A percentile compares a stretch with the other conserved stretches of the same genome.
Conservation (phyloP, 495 filamentous ascomycete genomes). For the Recurvomyces mirabilis region DNA sequence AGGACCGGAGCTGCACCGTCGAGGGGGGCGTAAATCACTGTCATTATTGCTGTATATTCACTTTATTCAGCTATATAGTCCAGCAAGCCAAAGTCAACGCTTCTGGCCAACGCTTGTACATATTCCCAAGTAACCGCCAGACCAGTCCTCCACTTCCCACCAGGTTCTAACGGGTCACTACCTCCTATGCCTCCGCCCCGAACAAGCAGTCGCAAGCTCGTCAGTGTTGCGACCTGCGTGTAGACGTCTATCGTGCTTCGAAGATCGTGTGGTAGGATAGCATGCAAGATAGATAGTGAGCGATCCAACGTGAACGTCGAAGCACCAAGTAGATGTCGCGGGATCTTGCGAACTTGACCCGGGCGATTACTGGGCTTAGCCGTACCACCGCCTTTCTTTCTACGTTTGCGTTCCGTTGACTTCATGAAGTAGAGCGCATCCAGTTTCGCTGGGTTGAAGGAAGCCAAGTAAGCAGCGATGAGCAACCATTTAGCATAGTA, state of each 20-base stretch:
- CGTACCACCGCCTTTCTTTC: slow-evolving; percentile 32
- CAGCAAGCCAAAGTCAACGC: slow-evolving; percentile 59
- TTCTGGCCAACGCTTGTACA: slow-evolving; percentile 49
- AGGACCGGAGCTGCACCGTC: too few relatives aligned
- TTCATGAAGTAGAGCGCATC: slow-evolving; percentile 82
- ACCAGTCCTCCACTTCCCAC: slow-evolving; percentile 56
- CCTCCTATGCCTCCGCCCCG: slow-evolving; percentile 37
- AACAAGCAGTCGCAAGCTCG: slow-evolving; percentile 63
- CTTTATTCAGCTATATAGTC: slow-evolving; percentile 49
- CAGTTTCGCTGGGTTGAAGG: slow-evolving; percentile 66
- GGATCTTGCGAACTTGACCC: slow-evolving; percentile 37
- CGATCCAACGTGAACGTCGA: slow-evolving; percentile 81
- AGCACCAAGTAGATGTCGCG: slow-evolving; percentile 57
- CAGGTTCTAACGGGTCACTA: slow-evolving; percentile 50
- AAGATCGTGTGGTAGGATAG: slow-evolving; percentile 57
- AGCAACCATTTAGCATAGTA: slow-evolving; percentile 75
- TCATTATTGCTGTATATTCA: too few relatives aligned
- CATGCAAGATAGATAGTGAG: slow-evolving; percentile 74
- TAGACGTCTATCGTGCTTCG: slow-evolving; percentile 41
- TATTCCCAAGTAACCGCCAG: slow-evolving; percentile 62
- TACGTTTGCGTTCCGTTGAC: slow-evolving; percentile 47
- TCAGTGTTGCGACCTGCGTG: slow-evolving; percentile 60
- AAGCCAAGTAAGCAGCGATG: slow-evolving; percentile 81
- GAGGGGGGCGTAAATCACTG: too few relatives aligned
- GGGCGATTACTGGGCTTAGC: slow-evolving; percentile 17